Percentiles rank a stretch among this genome's conserved stretches.
Conservation (phyloP, 768 basidiomycete species). For the Pulveroboletus sp. region DNA sequence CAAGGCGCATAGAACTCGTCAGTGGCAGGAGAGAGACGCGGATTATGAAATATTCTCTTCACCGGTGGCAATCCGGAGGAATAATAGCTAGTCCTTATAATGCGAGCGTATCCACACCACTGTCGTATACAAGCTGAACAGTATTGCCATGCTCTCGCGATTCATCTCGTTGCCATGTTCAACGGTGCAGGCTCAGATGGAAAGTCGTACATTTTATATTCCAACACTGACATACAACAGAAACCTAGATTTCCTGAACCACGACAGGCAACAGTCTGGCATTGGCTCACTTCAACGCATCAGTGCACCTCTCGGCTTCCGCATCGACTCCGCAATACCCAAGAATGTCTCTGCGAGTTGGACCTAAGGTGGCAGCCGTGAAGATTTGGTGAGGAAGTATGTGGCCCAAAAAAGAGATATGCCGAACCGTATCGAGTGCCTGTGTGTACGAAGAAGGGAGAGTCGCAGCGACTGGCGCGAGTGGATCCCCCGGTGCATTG, state of each 20-base stretch:
- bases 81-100: too few relatives aligned
- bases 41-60: too few relatives aligned
- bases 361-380: slow-evolving; percentile 34
- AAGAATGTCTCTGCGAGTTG: slow-evolving; percentile 56
- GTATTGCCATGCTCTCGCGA: too few relatives aligned
- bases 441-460: slow-evolving; percentile 46
- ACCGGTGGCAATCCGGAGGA: too few relatives aligned
- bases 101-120: too few relatives aligned
- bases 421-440: slow-evolving; percentile 47
- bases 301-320: slow-evolving; percentile 51
- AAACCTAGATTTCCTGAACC: not conserved
- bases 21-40: too few relatives aligned
- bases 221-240: not conserved
- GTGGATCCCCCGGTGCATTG: slow-evolving; percentile 39
- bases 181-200: too few relatives aligned
- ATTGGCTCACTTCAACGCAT: slow-evolving; percentile 26
- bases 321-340: slow-evolving; percentile 53
- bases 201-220: too few relatives aligned
- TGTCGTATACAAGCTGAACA: too few relatives aligned
- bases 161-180: too few relatives aligned
- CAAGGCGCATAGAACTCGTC: too few relatives aligned
- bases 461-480: slow-evolving; percentile 28
- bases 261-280: not conserved
- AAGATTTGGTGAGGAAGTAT: not conserved
- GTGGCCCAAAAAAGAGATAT: not conserved